Base-by-base conservation (phyloP, 768 basidiomycete genomes). In the Amanita inopinata region DNA sequence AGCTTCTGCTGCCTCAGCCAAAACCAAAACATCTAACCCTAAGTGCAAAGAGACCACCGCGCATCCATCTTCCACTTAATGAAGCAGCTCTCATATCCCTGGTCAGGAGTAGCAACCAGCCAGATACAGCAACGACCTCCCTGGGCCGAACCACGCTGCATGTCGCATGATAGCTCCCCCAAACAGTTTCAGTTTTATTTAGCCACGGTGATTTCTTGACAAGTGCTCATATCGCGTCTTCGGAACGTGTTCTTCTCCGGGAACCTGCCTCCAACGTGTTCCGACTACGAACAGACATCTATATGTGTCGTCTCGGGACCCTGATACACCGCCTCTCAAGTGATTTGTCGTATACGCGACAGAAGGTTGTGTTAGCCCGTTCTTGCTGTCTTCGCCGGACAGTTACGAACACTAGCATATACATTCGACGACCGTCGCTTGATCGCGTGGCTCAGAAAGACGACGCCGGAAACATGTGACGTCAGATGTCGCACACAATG, bases 11-110 rank as follows among this genome's bases (percentile, higher is more conserved):
- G 56, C 63, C 71, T 67, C 73, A 75, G 68, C 61, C 63, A 72
- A 71, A 51, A 60, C 58, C 68, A 63, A 73, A 60, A 27, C 59
- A 65, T 71, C 72, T 77, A 78, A 78, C 76, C 76, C 74, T 77
- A 78, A 69, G 65, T 56, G 53, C 55, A 47, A 53, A 53, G 53
- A 54, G 65, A 61, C 57, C 51, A 49, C 43, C 43, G 61, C 37
- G 51, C 57, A 55, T 59, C 56, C 58, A 40, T 34, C 22, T 49
- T 51, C 34, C 49, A 57, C 62, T 65, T 58, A 49, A 46, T 60
- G 60, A 46, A 52, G 51, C 45, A 37, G 34, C 33, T 50, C 46
- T 53, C 52, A 53, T 42, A 47, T 38, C 24, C 40, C 41, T 46
- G 45, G 19, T 15, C 35, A 37, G 38, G 48, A 50, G 49, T 49